Base-by-base conservation (phyloP, 352 stramenopile species). In the Pythium brachiatum region DNA sequence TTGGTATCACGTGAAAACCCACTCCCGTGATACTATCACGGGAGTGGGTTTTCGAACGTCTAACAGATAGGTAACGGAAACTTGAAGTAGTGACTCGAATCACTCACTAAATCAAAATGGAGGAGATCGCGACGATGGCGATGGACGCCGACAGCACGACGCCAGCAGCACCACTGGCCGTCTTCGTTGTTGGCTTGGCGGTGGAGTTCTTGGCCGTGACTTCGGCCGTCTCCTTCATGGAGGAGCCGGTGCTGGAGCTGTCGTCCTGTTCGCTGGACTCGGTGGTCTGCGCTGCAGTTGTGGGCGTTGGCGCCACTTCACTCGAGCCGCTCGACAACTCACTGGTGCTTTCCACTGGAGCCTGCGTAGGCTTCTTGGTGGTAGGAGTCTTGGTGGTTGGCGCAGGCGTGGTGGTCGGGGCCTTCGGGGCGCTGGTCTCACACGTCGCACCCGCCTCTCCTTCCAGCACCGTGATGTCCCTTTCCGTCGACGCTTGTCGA, bases 401-500 rank as follows among this genome's bases (percentile, higher is more conserved):
- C 20, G 57, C 29, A 4, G 57, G 32, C 5, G 57, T 51, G 18
- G 64, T 23, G 9, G 64, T 57, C 39, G 64, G 64, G 7, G 55
- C 59, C 18, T 47, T 55, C 6, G 60, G 61, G 2, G 60, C 34
- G 20, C 31, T 50, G 29, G 60, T 48, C 3, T 65, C 52, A 41
- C 66, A 73, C 0, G 60, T 66, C 55, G 55, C 66, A 16, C 54
- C 57, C 0, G 64, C 75, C 43, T 80, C 75, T 20, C 71, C 64
- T 1, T 74, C 61, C 7, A 70, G n/a, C 8, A 69, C 47, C 46
- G 46, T 65, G 32, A 50, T 50, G 34, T 53, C 72, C 59, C 78
- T 73, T 34, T 89, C 77, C 3, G 59, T 54, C 5, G 79, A 89
- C 18, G 76, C 77, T 57, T 83, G 55, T 3, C 61, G 69, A 68